Evolutionary conservation across 371 early-diverging fungal species (phyloP), one percentile per base, ranked within the genome.

Genomic region (Coemansia sp.): DNA sequence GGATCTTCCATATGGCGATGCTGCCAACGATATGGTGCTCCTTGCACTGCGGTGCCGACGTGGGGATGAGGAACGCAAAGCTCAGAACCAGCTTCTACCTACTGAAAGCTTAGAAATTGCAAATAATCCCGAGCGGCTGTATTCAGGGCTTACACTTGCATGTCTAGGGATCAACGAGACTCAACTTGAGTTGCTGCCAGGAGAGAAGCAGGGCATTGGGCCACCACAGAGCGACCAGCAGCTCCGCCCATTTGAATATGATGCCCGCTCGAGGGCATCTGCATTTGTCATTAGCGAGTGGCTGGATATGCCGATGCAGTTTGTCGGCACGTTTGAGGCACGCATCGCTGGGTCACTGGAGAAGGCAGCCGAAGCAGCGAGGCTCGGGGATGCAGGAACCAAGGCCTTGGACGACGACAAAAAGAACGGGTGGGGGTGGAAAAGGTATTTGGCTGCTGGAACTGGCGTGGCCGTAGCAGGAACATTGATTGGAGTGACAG

Each of bases 401-500:
- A 58, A 51, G 12, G 66, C 75, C 3, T 43, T 74, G 31, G 63
- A 62, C 6, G 49, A 46, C 3, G 67, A 66, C 16, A 60, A 55
- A 47, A 51, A 46, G 43, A 55, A 62, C 54, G 58, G 56, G 52
- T 65, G 71, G 69, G 70, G 75, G 24, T 70, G 71, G 64, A 60
- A 58, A 18, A 62, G 58, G 50, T 70, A 67, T 16, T 59, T 75
- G 37, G 70, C 76, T 1, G 57, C 76, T 1, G 76, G 76, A 4
- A 66, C 76, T 1, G 76, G 71, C 5, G 60, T 70, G 7, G 76
- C 64, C 4, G 61, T 75, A 5, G 76, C 71, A 3, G 76, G 71
- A 18, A 70, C 76, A 18, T 60, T 70, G 5, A 64, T 75, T 24
- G 76, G 76, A 12, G 53, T 75, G 14, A 75, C 76, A 1, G 76